A percentile compares a stretch with the other conserved stretches of the same genome.
These are phyloP conservation scores for Nicotiana rustica DNA, from an alignment of 305 asterid genomes.

Conservation along the genomic window DNA sequence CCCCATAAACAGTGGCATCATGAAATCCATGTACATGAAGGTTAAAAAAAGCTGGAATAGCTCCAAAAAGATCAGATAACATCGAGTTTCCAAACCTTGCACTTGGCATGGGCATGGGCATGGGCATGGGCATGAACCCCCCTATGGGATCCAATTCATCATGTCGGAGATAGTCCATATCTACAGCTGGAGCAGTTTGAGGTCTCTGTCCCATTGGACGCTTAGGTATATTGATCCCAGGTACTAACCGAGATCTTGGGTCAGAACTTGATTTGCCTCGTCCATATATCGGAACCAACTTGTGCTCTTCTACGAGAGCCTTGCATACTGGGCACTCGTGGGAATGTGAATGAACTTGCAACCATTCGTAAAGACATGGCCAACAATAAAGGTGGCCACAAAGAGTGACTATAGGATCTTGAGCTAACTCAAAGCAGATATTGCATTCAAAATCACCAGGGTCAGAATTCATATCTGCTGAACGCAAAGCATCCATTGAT, in stretches of 20 bases:
- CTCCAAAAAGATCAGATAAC: conserved; percentile 66
- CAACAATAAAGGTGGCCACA: conserved; percentile 96
- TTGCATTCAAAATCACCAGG: conserved; percentile 77
- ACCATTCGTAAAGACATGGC: conserved; percentile 89
- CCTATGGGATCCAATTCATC: conserved; percentile 60
- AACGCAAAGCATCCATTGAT: conserved; percentile 43
- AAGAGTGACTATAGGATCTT: conserved; percentile 82
- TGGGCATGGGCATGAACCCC: conserved; percentile 59
- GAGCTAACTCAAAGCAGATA: conserved; percentile 84
- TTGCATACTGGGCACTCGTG: conserved; percentile 92
- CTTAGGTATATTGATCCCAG: conserved; percentile 57
- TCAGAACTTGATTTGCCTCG: conserved; percentile 70
- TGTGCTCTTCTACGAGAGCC: conserved; percentile 70
- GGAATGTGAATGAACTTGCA: conserved; percentile 73
- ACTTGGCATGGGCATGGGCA: conserved; percentile 67
- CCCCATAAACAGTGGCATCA: conserved; percentile 82
- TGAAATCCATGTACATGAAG: conserved; percentile 71
- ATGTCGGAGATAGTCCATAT: conserved; percentile 53
- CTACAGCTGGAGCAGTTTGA: conserved; percentile 61
- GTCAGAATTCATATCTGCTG: conserved; percentile 51
- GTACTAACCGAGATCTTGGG: conserved; percentile 52
- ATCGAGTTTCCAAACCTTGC: conserved; percentile 73
- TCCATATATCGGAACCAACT: conserved; percentile 78
- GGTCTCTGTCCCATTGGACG: conserved; percentile 76
- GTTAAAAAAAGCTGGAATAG: conserved; percentile 71